Evolutionary conservation across 257 asterid genomes (phyloP).

Genomic region (Solanum arcanum): DNA sequence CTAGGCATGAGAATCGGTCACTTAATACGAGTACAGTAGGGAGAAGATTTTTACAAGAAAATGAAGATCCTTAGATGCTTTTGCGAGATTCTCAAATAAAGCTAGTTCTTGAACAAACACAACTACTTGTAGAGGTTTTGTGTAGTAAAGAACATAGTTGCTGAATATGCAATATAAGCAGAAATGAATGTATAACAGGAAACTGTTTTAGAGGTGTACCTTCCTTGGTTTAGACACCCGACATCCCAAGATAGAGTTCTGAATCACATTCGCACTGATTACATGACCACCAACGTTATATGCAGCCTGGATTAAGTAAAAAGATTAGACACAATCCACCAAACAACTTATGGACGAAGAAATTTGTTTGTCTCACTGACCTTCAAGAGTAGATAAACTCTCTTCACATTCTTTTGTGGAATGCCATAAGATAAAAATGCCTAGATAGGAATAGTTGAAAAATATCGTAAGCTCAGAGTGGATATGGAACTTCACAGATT

Average conservation of each 20-base stretch:
- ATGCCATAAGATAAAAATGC: constrained; percentile 85
- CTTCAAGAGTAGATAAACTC: constrained; percentile 78
- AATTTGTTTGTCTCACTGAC: constrained; percentile 18
- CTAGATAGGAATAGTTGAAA: constrained; percentile 11
- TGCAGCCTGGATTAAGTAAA: constrained; percentile 53
- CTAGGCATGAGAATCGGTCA: neutral
- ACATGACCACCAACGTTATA: constrained; percentile 81
- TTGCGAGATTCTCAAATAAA: neutral
- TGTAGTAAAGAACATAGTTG: neutral
- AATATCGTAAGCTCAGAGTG: neutral
- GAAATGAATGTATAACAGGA: neutral
- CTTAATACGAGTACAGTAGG: no score
- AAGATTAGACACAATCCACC: constrained; percentile 13
- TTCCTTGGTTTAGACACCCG: constrained; percentile 71
- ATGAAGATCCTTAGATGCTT: neutral
- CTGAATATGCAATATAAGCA: neutral
- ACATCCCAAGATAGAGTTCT: constrained; percentile 67
- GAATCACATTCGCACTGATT: constrained; percentile 71
- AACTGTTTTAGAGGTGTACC: constrained; percentile 26
- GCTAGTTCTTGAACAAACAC: neutral
- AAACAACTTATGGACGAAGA: neutral
- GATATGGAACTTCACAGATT: neutral
- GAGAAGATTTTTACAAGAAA: no score
- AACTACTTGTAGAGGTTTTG: neutral
- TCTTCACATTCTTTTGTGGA: constrained; percentile 73